These are phyloP conservation scores for Colletotrichum sp. DNA, from an alignment of 2,329 filamentous ascomycete species.

Conservation along the genomic window DNA sequence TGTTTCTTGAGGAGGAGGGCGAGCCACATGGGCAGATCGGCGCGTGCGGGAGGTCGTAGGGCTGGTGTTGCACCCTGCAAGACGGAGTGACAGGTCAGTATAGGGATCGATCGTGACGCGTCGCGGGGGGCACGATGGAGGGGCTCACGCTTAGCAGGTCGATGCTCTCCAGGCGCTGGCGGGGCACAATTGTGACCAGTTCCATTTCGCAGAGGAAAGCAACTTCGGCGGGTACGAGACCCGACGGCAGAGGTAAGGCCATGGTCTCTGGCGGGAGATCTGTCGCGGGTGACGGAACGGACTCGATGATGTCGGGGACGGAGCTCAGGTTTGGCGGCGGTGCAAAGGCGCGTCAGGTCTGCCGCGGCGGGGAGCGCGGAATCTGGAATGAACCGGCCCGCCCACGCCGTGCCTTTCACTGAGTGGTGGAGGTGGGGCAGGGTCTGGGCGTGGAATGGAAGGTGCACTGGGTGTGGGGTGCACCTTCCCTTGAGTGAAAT, in stretches of 20 bases:
- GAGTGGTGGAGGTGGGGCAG: not conserved
- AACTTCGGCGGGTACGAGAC: conserved; percentile 83
- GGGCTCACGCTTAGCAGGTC: conserved; percentile 79
- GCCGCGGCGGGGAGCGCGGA: not conserved
- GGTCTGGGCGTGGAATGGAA: not conserved
- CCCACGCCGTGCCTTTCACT: not conserved
- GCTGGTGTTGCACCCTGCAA: conserved; percentile 76
- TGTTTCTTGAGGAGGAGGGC: conserved; percentile 95
- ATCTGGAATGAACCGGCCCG: conserved; percentile 6
- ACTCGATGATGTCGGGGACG: not conserved
- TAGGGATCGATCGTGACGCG: not conserved
- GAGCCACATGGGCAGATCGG: conserved; percentile 88
- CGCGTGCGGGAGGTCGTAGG: conserved; percentile 81
- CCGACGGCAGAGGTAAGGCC: conserved; percentile 55
- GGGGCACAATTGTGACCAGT: conserved; percentile 88
- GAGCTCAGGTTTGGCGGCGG: not conserved
- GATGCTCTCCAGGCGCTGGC: conserved; percentile 86
- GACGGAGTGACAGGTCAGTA: not conserved
- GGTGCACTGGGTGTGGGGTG: not conserved
- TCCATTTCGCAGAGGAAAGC: conserved; percentile 98
- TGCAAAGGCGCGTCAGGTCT: not conserved
- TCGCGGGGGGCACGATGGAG: not conserved
- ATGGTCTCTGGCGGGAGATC: conserved; percentile 32
- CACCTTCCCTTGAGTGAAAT: not conserved
- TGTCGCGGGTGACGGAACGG: not conserved